These are phyloP conservation scores for Paramarasmius palmivorus DNA, from an alignment of 1,284 basidiomycete species.

Conservation along the genomic window DNA sequence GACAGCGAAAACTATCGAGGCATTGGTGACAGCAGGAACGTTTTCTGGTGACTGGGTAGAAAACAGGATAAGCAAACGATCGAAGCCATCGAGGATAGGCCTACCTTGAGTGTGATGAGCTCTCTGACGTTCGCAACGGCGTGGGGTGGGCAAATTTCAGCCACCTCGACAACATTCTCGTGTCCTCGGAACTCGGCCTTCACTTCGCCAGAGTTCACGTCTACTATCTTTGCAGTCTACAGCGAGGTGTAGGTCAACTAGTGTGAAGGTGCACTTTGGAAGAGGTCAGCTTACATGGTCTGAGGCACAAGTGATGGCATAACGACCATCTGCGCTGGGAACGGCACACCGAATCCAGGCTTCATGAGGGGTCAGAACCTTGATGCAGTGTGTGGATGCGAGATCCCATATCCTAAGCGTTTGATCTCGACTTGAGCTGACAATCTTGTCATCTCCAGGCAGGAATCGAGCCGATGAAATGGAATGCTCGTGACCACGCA, in stretches of 20 bases:
- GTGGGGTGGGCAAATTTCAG: conserved; percentile 14
- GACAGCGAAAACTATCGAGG: conserved; percentile 46
- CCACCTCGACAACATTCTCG: conserved; percentile 74
- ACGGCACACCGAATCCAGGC: conserved; percentile 73
- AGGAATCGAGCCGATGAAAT: conserved; percentile 62
- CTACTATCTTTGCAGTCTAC: conserved; percentile 70
- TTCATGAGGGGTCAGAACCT: conserved; percentile 55
- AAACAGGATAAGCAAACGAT: not conserved
- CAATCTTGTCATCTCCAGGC: conserved; percentile 67
- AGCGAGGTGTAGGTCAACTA: conserved; percentile 9
- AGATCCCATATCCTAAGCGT: conserved; percentile 78
- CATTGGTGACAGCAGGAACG: conserved; percentile 32
- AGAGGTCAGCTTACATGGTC: conserved; percentile 57
- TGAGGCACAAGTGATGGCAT: conserved; percentile 65
- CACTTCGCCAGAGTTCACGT: conserved; percentile 58
- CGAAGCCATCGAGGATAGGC: conserved; percentile 26
- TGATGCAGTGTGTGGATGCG: conserved; percentile 66
- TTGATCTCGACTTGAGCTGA: conserved; percentile 72
- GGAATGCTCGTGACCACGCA: conserved; percentile 79
- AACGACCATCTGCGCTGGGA: conserved; percentile 62
- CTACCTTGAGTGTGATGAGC: conserved; percentile 43
- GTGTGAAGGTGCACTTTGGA: not conserved
- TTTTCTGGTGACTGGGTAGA: conserved; percentile 19
- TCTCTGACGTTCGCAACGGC: conserved; percentile 62
- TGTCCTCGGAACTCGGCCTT: conserved; percentile 74